Percentiles rank a stretch among this genome's conserved stretches.
Conservation (phyloP, 768 basidiomycete species). For the Suillus variegatus region DNA sequence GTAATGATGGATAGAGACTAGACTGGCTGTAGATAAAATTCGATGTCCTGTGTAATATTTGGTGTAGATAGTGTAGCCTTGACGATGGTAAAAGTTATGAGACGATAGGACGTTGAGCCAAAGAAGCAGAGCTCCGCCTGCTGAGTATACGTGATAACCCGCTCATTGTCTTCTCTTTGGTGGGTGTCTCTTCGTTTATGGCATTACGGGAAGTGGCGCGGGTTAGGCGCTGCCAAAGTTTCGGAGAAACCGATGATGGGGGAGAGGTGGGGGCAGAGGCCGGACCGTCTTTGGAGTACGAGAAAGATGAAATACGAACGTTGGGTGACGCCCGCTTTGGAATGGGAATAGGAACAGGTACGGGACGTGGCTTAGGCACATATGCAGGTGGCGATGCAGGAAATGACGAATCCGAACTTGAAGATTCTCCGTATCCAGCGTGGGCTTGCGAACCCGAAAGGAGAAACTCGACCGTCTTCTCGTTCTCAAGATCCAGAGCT, state of each 20-base stretch:
- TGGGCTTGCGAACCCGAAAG: background rate
- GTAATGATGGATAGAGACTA: background rate
- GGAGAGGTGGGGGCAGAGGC: constrained; percentile 1
- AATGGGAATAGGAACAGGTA: constrained; percentile 13
- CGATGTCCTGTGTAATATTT: background rate
- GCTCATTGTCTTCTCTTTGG: constrained; percentile 14
- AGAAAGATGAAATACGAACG: constrained; percentile 7
- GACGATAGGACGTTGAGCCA: constrained; percentile 5
- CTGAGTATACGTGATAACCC: constrained; percentile 25
- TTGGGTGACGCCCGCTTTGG: background rate
- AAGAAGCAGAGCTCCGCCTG: constrained; percentile 14
- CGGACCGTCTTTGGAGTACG: constrained; percentile 1
- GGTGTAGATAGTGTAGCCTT: background rate
- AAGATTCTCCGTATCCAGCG: background rate
- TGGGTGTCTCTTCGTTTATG: constrained; percentile 13
- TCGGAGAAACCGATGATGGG: constrained; percentile 13
- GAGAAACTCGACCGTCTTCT: background rate
- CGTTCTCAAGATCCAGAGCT: background rate
- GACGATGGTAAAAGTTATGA: background rate
- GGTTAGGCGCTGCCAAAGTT: constrained; percentile 27
- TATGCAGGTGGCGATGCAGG: background rate
- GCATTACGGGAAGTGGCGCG: constrained; percentile 19
- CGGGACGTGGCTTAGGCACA: background rate
- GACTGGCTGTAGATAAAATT: background rate
- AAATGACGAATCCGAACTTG: background rate